phyloP scores from a whole-genome alignment of 768 basidiomycete genomes.

The Daedalea quercina region DNA sequence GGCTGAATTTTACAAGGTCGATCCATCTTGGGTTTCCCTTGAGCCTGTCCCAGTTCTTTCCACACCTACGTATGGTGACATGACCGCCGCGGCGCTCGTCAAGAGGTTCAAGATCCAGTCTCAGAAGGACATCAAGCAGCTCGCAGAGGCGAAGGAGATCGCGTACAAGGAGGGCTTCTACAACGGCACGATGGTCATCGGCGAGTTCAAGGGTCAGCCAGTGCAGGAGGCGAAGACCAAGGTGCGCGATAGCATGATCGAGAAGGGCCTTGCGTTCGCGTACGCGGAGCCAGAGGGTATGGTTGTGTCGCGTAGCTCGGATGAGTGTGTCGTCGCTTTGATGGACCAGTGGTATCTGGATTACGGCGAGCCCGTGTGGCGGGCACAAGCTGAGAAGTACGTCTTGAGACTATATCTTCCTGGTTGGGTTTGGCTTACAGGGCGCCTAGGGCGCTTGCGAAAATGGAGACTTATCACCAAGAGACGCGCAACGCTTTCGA shows the following conservation, averaged over 20 bases:
- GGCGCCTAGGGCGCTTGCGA: slow-evolving; percentile 55
- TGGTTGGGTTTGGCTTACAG: not conserved
- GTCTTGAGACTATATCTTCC: slow-evolving; percentile 19
- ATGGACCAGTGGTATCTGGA: slow-evolving; percentile 99
- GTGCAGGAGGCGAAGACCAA: slow-evolving; percentile 92
- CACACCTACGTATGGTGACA: slow-evolving; percentile 89
- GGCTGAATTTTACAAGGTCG: slow-evolving; percentile 92
- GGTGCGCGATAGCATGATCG: slow-evolving; percentile 81
- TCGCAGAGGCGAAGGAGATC: slow-evolving; percentile 95
- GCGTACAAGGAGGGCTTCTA: slow-evolving; percentile 99
- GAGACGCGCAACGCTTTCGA: slow-evolving; percentile 94
- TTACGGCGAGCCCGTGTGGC: slow-evolving; percentile 92
- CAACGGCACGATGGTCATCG: slow-evolving; percentile 83
- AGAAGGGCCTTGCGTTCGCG: slow-evolving; percentile 68
- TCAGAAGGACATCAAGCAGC: slow-evolving; percentile 88
- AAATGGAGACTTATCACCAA: slow-evolving; percentile 85
- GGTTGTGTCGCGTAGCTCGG: slow-evolving; percentile 84
- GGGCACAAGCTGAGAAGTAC: slow-evolving; percentile 74
- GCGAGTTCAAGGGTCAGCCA: slow-evolving; percentile 81
- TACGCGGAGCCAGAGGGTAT: slow-evolving; percentile 95
- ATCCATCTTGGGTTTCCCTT: slow-evolving; percentile 78
- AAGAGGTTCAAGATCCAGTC: slow-evolving; percentile 92
- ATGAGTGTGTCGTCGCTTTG: slow-evolving; percentile 96
- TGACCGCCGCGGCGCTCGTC: slow-evolving; percentile 79
- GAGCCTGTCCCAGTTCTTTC: slow-evolving; percentile 84